Conservation (phyloP, 1,284 basidiomycete genomes). For the Cryptococcus amylolentus region DNA sequence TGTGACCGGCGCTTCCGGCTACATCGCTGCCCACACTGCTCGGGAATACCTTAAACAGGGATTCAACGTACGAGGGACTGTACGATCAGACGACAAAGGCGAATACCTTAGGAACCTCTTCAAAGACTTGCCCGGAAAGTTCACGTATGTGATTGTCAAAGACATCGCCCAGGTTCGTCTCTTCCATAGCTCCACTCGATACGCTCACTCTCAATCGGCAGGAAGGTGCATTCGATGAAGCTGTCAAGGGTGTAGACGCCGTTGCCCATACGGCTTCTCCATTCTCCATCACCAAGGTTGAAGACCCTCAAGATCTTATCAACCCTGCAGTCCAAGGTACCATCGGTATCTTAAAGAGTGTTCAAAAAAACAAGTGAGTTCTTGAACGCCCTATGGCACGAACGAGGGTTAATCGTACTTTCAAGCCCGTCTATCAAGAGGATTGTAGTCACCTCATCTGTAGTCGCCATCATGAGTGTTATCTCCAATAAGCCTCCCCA, state of each 20-base stretch:
- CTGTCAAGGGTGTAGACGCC: conserved; percentile 62
- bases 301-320: conserved; percentile 55
- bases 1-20: too few species aligned
- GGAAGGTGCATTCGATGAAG: conserved; percentile 66
- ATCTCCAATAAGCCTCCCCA: conserved; percentile 51
- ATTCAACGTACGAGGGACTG: too few species aligned
- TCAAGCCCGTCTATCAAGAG: conserved; percentile 56
- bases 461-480: too few species aligned
- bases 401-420: neutral
- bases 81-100: too few species aligned
- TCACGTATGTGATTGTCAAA: too few species aligned
- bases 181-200: too few species aligned
- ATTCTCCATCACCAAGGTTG: conserved; percentile 37
- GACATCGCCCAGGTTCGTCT: too few species aligned
- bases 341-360: conserved; percentile 57
- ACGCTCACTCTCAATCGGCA: conserved; percentile 17
- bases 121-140: too few species aligned
- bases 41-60: too few species aligned
- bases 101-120: too few species aligned
- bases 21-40: too few species aligned
- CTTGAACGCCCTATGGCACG: neutral
- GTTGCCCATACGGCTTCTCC: conserved; percentile 47
- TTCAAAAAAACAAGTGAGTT: conserved; percentile 55
- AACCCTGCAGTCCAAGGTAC: conserved; percentile 64
- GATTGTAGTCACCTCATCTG: conserved; percentile 58